Conservation (phyloP, 2,329 filamentous ascomycete species). For the Samsoniella hepiali region DNA sequence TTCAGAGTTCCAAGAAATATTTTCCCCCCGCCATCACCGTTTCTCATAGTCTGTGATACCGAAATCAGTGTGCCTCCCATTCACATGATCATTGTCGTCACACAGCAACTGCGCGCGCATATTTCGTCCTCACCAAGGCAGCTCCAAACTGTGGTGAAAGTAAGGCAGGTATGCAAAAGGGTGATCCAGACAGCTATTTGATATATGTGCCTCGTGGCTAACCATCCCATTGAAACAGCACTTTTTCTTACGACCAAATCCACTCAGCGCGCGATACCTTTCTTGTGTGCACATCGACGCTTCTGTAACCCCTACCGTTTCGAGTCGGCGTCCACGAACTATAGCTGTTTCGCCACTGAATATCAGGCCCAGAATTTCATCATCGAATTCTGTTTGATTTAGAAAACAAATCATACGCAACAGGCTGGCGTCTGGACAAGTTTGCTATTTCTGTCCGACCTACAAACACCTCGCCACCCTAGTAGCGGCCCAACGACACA, state of each 20-base stretch:
- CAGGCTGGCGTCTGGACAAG: background rate
- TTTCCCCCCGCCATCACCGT: background rate
- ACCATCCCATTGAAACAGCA: background rate
- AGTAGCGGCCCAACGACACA: background rate
- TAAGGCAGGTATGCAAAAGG: background rate
- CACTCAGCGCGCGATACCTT: background rate
- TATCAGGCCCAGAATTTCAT: background rate
- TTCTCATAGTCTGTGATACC: background rate
- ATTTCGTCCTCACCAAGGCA: background rate
- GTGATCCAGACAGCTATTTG: background rate
- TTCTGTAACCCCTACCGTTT: constrained; percentile 11
- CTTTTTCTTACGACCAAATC: background rate
- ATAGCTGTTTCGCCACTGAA: background rate
- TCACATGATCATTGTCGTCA: background rate
- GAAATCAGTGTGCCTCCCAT: background rate
- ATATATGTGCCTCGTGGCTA: background rate
- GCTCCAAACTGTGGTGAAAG: background rate
- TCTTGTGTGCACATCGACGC: background rate
- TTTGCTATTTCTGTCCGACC: background rate
- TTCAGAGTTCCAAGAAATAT: background rate
- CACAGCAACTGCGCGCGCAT: background rate
- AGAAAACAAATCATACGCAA: background rate
- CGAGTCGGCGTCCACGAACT: constrained; percentile 6
- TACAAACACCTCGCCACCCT: background rate
- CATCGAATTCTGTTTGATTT: background rate